Base-by-base conservation (phyloP, 2,329 filamentous ascomycete genomes). In the Clathrospora elynae region DNA sequence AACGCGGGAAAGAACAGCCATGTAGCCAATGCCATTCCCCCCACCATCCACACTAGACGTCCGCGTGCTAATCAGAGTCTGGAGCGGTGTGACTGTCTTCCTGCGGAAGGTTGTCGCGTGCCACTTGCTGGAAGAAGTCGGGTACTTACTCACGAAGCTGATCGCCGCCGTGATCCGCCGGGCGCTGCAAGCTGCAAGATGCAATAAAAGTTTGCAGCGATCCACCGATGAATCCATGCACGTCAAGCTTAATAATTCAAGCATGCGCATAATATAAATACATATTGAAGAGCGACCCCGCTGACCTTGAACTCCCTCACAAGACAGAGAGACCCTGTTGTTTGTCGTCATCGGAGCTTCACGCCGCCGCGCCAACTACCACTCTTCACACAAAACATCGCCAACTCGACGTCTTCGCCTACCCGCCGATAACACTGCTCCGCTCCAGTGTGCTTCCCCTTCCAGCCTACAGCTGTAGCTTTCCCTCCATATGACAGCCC, bases 391-490 rank as follows among this genome's bases (percentile, higher is more conserved):
- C 19, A 40, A 28, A 40, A 49, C 52, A 35, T 46, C 39, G 32
- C 38, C 23, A 43, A 16, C 41, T 33, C 41, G 35, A 41, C 31
- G 39, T 19, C 37, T 12, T 16, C 37, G 12, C 23, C 23, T 37
- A 26, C 32, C 39, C 49, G 31, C 42, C 42, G 35, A 54, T 46
- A 49, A 53, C 60, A 60, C 55, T 46, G 46, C 40, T 24, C 52
- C 55, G 57, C 58, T 55, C 46, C 54, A 51, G 63, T 64, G 59
- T 61, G 56, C 55, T 58, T 49, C 49, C 53, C 61, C 60, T 55
- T 59, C n/a, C n/a, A n/a, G 51, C 53, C 53, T 58, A 35, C 49
- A 51, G 44, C 52, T 59, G 49, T 53, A 53, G 49, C 42, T 49
- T 48, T 55, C 53, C 55, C 47, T 51, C 35, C 51, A 53, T 57